These are phyloP conservation scores for Elsinoe perseae DNA, from an alignment of 2,329 filamentous ascomycete species.

Conservation along the genomic window DNA sequence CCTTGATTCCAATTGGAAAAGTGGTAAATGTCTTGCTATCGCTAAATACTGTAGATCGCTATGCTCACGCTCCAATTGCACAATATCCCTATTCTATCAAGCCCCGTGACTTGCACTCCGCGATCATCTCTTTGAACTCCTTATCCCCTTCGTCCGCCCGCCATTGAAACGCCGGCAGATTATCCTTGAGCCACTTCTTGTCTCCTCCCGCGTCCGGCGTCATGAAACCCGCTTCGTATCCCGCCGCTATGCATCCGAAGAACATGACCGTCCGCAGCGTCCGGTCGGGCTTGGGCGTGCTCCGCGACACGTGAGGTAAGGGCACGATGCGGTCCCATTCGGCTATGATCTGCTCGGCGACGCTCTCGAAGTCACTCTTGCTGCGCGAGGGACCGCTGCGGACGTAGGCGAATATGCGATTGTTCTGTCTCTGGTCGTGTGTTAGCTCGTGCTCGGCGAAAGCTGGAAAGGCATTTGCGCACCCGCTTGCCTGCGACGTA, in stretches of 20 bases:
- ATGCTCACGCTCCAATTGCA: background rate
- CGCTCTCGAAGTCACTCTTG: conserved; percentile 26
- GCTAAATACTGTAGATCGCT: conserved; percentile 1
- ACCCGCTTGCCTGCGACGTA: conserved; percentile 34
- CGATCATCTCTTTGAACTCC: conserved; percentile 28
- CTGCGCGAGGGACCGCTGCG: conserved; percentile 29
- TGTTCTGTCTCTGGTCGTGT: conserved; percentile 20
- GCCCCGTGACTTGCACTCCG: conserved; percentile 28
- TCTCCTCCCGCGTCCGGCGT: conserved; percentile 28
- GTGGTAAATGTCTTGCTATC: background rate
- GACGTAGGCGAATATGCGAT: conserved; percentile 32
- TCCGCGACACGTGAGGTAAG: conserved; percentile 20
- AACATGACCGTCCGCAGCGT: conserved; percentile 21
- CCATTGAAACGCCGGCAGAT: conserved; percentile 29
- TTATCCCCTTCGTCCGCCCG: conserved; percentile 30
- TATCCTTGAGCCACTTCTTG: conserved; percentile 28
- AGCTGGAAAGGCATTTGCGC: background rate
- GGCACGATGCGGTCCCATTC: conserved; percentile 29
- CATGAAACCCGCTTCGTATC: conserved; percentile 28
- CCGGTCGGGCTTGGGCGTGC: conserved; percentile 21
- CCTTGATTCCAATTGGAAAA: background rate
- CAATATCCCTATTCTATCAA: conserved; percentile 18
- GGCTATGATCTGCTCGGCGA: conserved; percentile 22
- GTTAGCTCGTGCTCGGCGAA: background rate
- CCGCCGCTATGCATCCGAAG: conserved; percentile 23